Base-by-base conservation (phyloP, 345 rosid genomes). In the Mercurialis annua region DNA sequence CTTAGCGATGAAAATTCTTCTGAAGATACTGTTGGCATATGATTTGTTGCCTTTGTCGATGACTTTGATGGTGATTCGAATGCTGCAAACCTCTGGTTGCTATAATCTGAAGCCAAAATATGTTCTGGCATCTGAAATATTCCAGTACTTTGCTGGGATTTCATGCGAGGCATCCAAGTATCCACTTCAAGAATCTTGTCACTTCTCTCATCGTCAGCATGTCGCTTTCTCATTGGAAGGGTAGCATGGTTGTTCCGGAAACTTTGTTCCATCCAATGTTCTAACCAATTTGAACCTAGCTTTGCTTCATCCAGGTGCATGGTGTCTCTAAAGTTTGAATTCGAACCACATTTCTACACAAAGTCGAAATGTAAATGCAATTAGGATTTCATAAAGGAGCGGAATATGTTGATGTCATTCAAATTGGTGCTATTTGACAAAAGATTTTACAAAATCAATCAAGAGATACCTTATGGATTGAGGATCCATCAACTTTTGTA, bases 141-240 rank as follows among this genome's bases (percentile, higher is more conserved):
- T 71, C 73, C 74, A 44, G 23, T 46, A 49, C 74, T 64, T 34
- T 58, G 69, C 23, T 61, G 84, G 66, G 80, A 71, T 66, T 73
- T 72, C 62, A 76, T 77, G 69, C 62, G 86, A 52, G 97, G 96
- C 82, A 83, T 91, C 99, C 99, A 94, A 29, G 99, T 94, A 69
- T 74, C 79, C 6, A 70, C 72, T 66, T 75, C 79, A 21, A 75
- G 75, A n/a, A 75, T 75, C 75, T 75, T 75, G 71, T 75, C 79
- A 6, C 48, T 70, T 66, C 48, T 75, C 43, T 70, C 75, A 36
- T 75, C 75, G 23, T 75, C 79, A 48, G 65, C 62, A 34, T 48
- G 62, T 20, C 47, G 68, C 42, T 48, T 75, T 77, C 73, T 72
- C 40, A 29, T 49, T 23, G 72, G 53, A 65, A 70, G 76, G 43